Conservation (phyloP, 345 rosid genomes). For the Arabidopsis arenosa region DNA sequence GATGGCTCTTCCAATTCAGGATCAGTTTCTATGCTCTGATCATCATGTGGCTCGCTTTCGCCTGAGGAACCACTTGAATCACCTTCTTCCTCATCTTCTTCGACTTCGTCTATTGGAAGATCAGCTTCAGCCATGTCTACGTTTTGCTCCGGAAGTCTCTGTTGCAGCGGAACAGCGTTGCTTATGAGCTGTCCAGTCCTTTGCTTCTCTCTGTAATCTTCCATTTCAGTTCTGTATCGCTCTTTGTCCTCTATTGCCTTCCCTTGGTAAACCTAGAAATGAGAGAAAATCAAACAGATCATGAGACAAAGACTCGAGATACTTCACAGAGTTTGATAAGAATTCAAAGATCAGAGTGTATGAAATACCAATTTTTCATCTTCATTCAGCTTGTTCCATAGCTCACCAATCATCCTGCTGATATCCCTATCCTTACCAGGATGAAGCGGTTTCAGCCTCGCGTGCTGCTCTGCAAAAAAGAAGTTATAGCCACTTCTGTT, state of each 20-base stretch:
- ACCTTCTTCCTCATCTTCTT: constrained; percentile 63
- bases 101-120: constrained; percentile 44
- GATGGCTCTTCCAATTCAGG: constrained; percentile 25
- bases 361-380: constrained; percentile 62
- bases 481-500: constrained; percentile 95
- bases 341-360: not conserved
- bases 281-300: constrained; percentile 8
- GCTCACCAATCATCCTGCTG: constrained; percentile 91
- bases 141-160: constrained; percentile 62
- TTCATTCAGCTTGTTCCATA: constrained; percentile 81
- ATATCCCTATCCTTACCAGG: constrained; percentile 97
- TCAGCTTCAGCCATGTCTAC: constrained; percentile 57
- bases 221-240: constrained; percentile 89
- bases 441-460: constrained; percentile 84
- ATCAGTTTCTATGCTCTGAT: constrained; percentile 30
- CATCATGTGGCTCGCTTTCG: constrained; percentile 53
- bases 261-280: constrained; percentile 71
- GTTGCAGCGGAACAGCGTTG: constrained; percentile 75
- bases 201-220: constrained; percentile 71
- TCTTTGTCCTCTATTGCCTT: constrained; percentile 86
- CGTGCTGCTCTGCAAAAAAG: constrained; percentile 96
- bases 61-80: constrained; percentile 56
- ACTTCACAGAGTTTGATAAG: not conserved
- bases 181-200: constrained; percentile 64
- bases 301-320: not conserved